Percentiles rank a stretch among this genome's conserved stretches.
Evolutionary conservation across 23 red algal species (phyloP).

Genomic region (Gracilariopsis chorda): DNA sequence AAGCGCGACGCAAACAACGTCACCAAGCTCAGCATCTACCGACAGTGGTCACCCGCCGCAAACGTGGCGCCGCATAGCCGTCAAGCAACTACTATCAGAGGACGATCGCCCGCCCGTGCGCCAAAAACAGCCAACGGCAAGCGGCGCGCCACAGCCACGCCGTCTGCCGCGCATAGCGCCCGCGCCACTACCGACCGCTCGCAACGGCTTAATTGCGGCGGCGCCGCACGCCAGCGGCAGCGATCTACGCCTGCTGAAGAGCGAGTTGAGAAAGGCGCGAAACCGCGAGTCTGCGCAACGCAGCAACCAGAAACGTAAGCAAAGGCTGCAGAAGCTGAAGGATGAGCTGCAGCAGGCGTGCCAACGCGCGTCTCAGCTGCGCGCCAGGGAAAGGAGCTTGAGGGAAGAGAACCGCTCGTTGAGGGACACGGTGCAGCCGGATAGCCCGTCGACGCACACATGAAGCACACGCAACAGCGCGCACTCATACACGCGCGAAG

Average conservation of each 20-base stretch:
- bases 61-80: neutral
- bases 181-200: neutral
- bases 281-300: constrained; percentile 47
- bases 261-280: constrained; percentile 36
- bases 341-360: neutral
- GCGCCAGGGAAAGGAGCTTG: neutral
- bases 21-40: too few species aligned
- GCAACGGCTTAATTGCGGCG: neutral
- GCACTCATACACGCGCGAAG: too few species aligned
- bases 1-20: too few species aligned
- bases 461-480: too few species aligned
- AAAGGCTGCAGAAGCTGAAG: constrained; percentile 21
- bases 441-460: too few species aligned
- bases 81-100: neutral
- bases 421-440: neutral
- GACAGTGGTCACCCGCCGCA: too few species aligned
- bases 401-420: constrained; percentile 11
- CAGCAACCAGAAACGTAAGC: constrained; percentile 37
- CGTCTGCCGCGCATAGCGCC: neutral
- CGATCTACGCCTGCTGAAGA: constrained; percentile 5
- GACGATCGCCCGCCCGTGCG: neutral
- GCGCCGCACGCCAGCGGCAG: neutral
- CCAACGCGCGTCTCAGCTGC: neutral
- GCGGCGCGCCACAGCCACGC: too few species aligned
- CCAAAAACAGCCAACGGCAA: too few species aligned